Percentiles rank a stretch among this genome's conserved stretches.
Conservation (phyloP, 1,284 basidiomycete genomes). For the Apiotrichum domesticum region DNA sequence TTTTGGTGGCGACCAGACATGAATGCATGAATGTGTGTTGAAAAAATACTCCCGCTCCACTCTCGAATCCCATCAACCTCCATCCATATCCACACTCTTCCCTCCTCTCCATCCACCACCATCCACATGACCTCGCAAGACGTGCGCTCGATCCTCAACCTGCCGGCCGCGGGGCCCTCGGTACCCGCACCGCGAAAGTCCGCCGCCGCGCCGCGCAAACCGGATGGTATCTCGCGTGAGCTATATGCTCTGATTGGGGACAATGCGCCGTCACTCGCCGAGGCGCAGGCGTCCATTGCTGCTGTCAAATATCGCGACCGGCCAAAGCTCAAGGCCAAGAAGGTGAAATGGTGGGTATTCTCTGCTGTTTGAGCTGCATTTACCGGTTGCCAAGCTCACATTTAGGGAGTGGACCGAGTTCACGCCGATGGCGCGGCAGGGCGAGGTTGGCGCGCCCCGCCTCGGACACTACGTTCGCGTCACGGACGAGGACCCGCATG, state of each 20-base stretch:
- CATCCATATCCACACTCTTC: too few species aligned
- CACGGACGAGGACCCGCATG: slow-evolving; percentile 29
- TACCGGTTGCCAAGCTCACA: too few species aligned
- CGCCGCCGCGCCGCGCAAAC: slow-evolving; percentile 50
- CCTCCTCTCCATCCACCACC: neutral
- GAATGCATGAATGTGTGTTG: too few species aligned
- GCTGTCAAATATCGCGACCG: slow-evolving; percentile 77
- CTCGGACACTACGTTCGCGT: slow-evolving; percentile 41
- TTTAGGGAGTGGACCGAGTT: slow-evolving; percentile 69
- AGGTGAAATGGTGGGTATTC: slow-evolving; percentile 53
- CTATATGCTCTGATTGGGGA: slow-evolving; percentile 90
- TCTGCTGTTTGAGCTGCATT: too few species aligned
- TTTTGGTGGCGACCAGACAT: too few species aligned
- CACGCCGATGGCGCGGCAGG: slow-evolving; percentile 42
- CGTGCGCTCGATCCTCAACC: slow-evolving; percentile 69
- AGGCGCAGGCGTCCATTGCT: slow-evolving; percentile 35
- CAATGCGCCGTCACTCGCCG: slow-evolving; percentile 70
- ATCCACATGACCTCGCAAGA: slow-evolving; percentile 56
- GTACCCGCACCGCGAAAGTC: slow-evolving; percentile 40
- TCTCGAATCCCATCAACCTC: too few species aligned
- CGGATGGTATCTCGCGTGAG: slow-evolving; percentile 87
- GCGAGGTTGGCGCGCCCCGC: slow-evolving; percentile 11
- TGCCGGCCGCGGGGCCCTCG: slow-evolving; percentile 47
- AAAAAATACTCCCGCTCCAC: too few species aligned
- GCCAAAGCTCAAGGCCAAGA: slow-evolving; percentile 52